Evolutionary conservation across 2,329 filamentous ascomycete species (phyloP), one percentile per base, ranked within the genome.

Genomic region (Microsporum ferrugineum): DNA sequence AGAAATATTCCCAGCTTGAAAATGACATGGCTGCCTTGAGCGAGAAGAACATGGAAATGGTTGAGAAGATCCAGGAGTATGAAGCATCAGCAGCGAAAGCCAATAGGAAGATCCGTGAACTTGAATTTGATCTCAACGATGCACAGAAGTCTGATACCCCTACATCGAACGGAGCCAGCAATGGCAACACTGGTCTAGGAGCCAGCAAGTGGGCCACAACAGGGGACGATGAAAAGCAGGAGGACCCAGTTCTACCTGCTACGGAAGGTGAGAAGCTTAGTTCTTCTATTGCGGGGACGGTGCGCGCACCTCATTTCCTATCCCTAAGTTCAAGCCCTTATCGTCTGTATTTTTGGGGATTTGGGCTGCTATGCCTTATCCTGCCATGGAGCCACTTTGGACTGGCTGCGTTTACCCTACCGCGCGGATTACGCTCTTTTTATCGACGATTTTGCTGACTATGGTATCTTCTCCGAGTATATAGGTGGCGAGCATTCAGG

Each of bases 241-340:
- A 71, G 62, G 70, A 68, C 29, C 62, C 67, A 62, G 71, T 70
- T 69, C 68, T 70, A 68, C 68, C 69, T 67, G 66, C 71, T 69
- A 68, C 66, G 71, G 74, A 76, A 76, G 73, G 73, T 75, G 75
- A 77, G 75, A 73, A 75, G 70, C 73, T 76, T 70, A 74, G 75
- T 69, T 72, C 74, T 74, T 75, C 73, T 67, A 76, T 77, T 69
- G 71, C 75, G 72, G 74, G 75, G 76, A 77, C 74, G 75, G 75
- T 77, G 75, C 74, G 75, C 71, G 64, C 69, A 69, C 74, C 74
- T 72, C 72, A 70, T 73, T 71, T 73, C 64, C 68, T 69, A 57
- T 66, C 68, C 57, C 31, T 63, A 60, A 59, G 45, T 62, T 61
- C 56, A 38, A 39, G 34, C 59, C 51, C 61, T 38, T 39, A 59